These are phyloP conservation scores for Plasmodium berghei DNA, from an alignment of 169 alveolate species.

Conservation along the genomic window DNA sequence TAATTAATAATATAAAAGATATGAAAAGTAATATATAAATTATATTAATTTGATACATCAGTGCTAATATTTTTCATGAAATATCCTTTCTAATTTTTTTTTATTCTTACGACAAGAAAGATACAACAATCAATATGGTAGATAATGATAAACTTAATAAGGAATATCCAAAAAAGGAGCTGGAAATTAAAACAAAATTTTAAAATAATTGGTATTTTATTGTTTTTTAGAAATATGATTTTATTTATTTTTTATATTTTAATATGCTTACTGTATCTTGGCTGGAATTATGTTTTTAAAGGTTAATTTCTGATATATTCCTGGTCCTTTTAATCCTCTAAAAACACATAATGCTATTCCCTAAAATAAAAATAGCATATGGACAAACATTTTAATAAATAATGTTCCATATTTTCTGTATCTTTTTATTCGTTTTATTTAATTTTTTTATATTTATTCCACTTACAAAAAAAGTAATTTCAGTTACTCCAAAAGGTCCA, in stretches of 20 bases:
- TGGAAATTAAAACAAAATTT: slow-evolving; percentile 11
- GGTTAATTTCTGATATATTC: slow-evolving; percentile 10
- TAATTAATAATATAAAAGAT: neutral
- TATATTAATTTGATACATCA: neutral
- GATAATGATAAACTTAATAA: slow-evolving; percentile 13
- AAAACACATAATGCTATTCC: slow-evolving; percentile 36
- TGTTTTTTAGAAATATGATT: neutral
- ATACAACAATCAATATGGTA: slow-evolving; percentile 15
- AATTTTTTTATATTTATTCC: slow-evolving; percentile 1
- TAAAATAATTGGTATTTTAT: neutral
- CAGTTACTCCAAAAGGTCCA: slow-evolving; percentile 52
- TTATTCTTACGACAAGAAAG: slow-evolving; percentile 27
- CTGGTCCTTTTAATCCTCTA: slow-evolving; percentile 66
- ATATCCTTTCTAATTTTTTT: neutral
- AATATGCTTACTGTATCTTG: slow-evolving; percentile 16
- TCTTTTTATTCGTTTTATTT: neutral
- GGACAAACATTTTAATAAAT: neutral
- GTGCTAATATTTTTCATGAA: neutral
- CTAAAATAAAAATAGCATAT: slow-evolving; percentile 11
- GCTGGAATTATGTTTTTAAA: slow-evolving; percentile 37
- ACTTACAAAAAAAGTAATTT: slow-evolving; percentile 31
- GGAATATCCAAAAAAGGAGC: slow-evolving; percentile 17
- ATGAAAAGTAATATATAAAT: too few relatives aligned
- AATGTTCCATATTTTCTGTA: neutral
- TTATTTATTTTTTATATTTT: slow-evolving; percentile 2